Conservation (phyloP, 768 basidiomycete species). For the Rhodotorula kratochvilovae region DNA sequence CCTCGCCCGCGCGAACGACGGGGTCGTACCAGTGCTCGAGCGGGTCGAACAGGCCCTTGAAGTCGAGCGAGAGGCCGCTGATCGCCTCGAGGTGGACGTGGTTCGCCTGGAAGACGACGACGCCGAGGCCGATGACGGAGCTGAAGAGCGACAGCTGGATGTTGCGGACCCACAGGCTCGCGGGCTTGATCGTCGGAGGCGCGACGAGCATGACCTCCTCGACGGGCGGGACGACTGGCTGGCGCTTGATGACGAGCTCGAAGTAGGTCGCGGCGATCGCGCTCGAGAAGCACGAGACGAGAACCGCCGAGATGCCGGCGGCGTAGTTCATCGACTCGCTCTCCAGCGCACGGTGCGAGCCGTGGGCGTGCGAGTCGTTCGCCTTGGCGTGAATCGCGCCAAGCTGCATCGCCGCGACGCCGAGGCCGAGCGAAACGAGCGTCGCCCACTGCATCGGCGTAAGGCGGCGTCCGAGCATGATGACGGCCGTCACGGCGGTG, state of each 20-base stretch:
- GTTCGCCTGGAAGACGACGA: constrained; percentile 35
- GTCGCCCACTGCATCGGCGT: constrained; percentile 26
- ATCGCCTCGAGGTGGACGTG: constrained; percentile 27
- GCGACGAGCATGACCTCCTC: constrained; percentile 33
- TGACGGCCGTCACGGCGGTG: constrained; percentile 32
- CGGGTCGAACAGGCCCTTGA: constrained; percentile 32
- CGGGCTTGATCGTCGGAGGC: constrained; percentile 27
- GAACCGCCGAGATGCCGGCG: constrained; percentile 28
- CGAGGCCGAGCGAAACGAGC: constrained; percentile 34
- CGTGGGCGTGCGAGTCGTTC: constrained; percentile 20
- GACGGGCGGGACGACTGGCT: constrained; percentile 11
- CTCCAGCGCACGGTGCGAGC: constrained; percentile 1
- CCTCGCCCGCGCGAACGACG: constrained; percentile 16
- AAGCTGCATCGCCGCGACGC: constrained; percentile 37
- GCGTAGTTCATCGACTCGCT: constrained; percentile 22
- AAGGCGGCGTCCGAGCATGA: constrained; percentile 37
- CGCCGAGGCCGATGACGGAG: constrained; percentile 25
- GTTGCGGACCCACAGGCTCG: constrained; percentile 38
- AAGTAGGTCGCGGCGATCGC: constrained; percentile 39
- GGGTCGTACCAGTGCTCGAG: constrained; percentile 39
- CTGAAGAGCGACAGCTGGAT: constrained; percentile 37
- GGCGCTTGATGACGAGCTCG: constrained; percentile 35
- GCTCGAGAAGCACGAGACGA: constrained; percentile 38
- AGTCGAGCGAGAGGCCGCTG: constrained; percentile 30
- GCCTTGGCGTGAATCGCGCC: constrained; percentile 30